Evolutionary conservation across 352 stramenopile species (phyloP), one percentile per base, ranked within the genome.

Genomic region (Globisporangium apiculatum): DNA sequence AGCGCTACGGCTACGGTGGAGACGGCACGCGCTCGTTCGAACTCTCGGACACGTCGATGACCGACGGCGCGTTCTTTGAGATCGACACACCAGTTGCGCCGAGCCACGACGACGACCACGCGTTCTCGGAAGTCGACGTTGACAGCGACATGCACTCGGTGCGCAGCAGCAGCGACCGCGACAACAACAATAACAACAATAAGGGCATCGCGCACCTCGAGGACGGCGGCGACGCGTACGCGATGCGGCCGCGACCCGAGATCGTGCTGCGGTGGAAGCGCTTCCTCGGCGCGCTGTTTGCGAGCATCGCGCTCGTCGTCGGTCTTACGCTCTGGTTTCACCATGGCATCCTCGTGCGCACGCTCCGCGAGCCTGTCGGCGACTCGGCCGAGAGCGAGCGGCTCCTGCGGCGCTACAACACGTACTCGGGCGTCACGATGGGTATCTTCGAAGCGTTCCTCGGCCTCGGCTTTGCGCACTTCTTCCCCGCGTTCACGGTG

Each of bases 401-500:
- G 6, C 51, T 58, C 35, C 8, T 68, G 48, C 51, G 55, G 11
- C 37, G 42, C 11, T 68, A 62, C 51, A 68, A 68, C 58, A 68
- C 46, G 42, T 65, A 58, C 58, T 68, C 62, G 36, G 62, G 62
- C 14, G 57, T 53, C 7, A 37, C n/a, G 17, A 68, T 68, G 62
- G 62, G 57, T 53, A 66, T 66, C 43, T 51, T 66, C 31, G 60
- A 66, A 48, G 54, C 60, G 37, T 56, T 64, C 38, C 11, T 64
- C 11, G 61, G 61, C 2, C 46, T 67, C 46, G 61, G 56, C 46
- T 67, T 65, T 24, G 61, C 56, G 7, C 51, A 61, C 42, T 67
- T 64, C 57, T 67, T 67, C 51, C 56, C 56, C 3, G 61, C 57
- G n/a, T 67, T 67, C 48, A 64, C 51, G 6, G 61, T 67, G 51